phyloP scores from a whole-genome alignment of 2,329 filamentous ascomycete species.

The Sarocladium oryzae region DNA sequence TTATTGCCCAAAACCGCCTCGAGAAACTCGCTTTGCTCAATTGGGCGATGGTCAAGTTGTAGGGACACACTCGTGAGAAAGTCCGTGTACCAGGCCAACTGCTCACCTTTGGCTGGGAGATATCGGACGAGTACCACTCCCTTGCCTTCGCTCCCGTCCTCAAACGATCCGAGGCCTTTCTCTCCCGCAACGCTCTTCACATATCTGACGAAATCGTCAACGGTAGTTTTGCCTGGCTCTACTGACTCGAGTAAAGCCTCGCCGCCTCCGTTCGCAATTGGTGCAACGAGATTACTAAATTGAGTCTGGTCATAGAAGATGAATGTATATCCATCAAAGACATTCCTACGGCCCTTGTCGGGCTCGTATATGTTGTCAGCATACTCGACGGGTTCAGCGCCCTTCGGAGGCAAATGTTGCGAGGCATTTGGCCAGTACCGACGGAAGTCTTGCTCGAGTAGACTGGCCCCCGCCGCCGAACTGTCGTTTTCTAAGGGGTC shows the following conservation, averaged over 20 bases:
- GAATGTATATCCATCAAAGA: conserved; percentile 86
- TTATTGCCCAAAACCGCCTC: conserved; percentile 83
- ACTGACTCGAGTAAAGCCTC: conserved; percentile 69
- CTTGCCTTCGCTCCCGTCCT: conserved; percentile 55
- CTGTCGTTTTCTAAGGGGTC: conserved; percentile 40
- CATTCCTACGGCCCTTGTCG: conserved; percentile 53
- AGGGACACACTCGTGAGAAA: conserved; percentile 65
- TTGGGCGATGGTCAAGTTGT: conserved; percentile 70
- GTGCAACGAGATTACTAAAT: conserved; percentile 65
- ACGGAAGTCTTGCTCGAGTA: conserved; percentile 75
- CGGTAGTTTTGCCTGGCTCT: conserved; percentile 53
- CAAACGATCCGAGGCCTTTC: conserved; percentile 61
- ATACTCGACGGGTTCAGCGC: conserved; percentile 67
- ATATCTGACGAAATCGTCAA: conserved; percentile 71
- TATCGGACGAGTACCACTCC: conserved; percentile 77
- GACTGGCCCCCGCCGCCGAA: conserved; percentile 39
- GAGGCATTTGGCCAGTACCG: conserved; percentile 69
- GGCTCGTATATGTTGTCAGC: conserved; percentile 67
- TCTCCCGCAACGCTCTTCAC: conserved; percentile 69
- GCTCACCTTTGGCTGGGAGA: conserved; percentile 48
- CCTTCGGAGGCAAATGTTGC: conserved; percentile 65
- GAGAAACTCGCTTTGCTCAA: conserved; percentile 87
- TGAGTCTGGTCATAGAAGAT: conserved; percentile 75
- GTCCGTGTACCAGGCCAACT: conserved; percentile 59
- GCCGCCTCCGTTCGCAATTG: conserved; percentile 72